Evolutionary conservation across 2,329 filamentous ascomycete genomes (phyloP).

Genomic region (Chaetomium olivaceum): DNA sequence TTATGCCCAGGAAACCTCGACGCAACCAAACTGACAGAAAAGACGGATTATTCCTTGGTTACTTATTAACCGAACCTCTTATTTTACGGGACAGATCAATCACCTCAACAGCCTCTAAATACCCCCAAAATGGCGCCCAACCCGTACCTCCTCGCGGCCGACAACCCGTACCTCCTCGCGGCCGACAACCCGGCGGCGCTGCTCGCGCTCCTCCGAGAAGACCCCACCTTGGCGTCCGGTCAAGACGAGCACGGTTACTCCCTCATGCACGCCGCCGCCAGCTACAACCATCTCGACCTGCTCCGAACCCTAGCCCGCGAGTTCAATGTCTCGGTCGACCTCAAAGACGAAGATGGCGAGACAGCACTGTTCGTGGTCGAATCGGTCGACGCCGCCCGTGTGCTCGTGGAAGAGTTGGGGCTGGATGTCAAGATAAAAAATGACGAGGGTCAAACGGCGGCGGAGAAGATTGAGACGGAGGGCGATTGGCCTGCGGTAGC

Average conservation of each 20-base stretch:
- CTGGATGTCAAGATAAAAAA: constrained; percentile 67
- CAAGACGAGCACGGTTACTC: constrained; percentile 95
- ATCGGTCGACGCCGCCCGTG: constrained; percentile 72
- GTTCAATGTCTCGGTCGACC: constrained; percentile 74
- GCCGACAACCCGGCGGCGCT: constrained; percentile 78
- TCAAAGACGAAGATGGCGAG: constrained; percentile 88
- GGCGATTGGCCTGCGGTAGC: constrained; percentile 75
- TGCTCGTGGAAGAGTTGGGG: constrained; percentile 79
- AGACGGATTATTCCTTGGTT: not conserved
- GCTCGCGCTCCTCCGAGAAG: constrained; percentile 69
- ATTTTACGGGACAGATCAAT: not conserved
- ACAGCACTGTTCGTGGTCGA: constrained; percentile 95
- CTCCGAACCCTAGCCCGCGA: constrained; percentile 73
- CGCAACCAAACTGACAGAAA: not conserved
- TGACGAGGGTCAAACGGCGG: constrained; percentile 74
- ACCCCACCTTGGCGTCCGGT: constrained; percentile 72
- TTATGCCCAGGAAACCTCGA: not conserved
- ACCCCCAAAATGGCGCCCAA: constrained; percentile 54
- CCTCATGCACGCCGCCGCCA: constrained; percentile 86
- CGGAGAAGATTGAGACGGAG: constrained; percentile 77
- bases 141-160: constrained; percentile 75
- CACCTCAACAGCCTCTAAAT: not conserved
- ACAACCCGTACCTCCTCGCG: constrained; percentile 78
- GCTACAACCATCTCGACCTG: constrained; percentile 84
- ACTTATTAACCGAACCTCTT: not conserved